A percentile compares a stretch with the other conserved stretches of the same genome.
These are phyloP conservation scores for Mycosphaerella arachidis DNA, from an alignment of 2,329 filamentous ascomycete genomes.

Conservation along the genomic window DNA sequence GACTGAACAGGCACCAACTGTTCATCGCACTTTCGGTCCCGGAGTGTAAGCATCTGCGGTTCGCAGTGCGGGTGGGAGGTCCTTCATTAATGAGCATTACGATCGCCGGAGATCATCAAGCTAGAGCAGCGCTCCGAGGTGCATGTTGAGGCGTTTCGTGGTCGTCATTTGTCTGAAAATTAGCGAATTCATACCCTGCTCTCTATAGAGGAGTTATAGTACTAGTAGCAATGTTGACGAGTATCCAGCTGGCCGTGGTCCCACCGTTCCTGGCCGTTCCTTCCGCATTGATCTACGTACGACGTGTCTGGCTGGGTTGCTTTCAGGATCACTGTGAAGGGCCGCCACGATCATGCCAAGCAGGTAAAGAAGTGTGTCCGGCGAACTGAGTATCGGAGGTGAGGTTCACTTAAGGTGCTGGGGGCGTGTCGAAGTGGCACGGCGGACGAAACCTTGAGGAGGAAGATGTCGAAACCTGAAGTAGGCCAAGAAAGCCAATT, in stretches of 20 bases:
- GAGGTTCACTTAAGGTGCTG: background rate
- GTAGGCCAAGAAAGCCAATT: too few relatives aligned
- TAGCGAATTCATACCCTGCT: background rate
- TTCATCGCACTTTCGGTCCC: background rate
- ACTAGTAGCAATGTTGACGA: background rate
- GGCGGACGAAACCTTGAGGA: too few relatives aligned
- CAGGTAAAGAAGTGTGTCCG: background rate
- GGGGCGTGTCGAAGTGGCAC: background rate
- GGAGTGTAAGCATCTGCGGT: background rate
- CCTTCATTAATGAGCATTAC: background rate
- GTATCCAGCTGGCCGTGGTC: background rate
- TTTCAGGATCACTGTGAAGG: background rate
- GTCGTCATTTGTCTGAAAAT: background rate
- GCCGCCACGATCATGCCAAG: background rate
- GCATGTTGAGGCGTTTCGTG: background rate
- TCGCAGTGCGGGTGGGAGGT: background rate
- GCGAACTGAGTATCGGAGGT: background rate
- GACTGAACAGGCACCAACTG: constrained; percentile 19
- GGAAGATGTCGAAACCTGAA: too few relatives aligned
- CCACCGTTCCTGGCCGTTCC: background rate
- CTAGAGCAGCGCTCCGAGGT: background rate
- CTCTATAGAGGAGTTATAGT: background rate
- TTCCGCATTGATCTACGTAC: background rate
- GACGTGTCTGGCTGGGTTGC: background rate
- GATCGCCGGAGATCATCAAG: background rate